Evolutionary conservation across 305 asterid species (phyloP).

Genomic region (Fraxinus angustifolia): DNA sequence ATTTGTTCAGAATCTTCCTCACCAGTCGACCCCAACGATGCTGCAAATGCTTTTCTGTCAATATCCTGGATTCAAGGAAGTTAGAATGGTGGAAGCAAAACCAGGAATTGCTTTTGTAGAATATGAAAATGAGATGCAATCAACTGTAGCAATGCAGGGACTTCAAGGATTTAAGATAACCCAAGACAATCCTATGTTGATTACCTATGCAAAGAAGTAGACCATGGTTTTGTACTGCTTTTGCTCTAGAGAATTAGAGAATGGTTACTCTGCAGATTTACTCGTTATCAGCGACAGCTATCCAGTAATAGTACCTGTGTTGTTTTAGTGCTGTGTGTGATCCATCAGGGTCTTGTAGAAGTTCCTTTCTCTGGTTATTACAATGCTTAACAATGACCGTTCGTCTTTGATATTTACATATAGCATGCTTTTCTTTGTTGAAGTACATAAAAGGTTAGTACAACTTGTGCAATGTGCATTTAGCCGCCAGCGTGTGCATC

Average conservation of each 20-base stretch:
- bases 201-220: conserved; percentile 91
- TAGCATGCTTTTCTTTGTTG: background rate
- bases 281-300: background rate
- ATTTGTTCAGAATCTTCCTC: conserved; percentile 92
- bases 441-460: background rate
- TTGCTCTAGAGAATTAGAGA: background rate
- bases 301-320: conserved; percentile 28
- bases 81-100: conserved; percentile 89
- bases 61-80: conserved; percentile 88
- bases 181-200: conserved; percentile 71
- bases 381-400: background rate
- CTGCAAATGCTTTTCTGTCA: conserved; percentile 94
- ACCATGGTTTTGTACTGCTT: background rate
- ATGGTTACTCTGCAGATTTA: background rate
- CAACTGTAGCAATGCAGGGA: conserved; percentile 82
- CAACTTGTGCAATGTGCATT: background rate
- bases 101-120: conserved; percentile 97
- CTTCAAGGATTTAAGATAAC: conserved; percentile 87
- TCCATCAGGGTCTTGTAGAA: background rate
- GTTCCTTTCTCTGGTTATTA: background rate
- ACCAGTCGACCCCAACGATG: conserved; percentile 88
- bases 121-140: conserved; percentile 88
- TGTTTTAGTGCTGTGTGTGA: conserved; percentile 15
- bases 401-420: background rate
- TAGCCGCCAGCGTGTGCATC: background rate